Base-by-base conservation (phyloP, 495 filamentous ascomycete genomes). In the Apiosordaria backusii region DNA sequence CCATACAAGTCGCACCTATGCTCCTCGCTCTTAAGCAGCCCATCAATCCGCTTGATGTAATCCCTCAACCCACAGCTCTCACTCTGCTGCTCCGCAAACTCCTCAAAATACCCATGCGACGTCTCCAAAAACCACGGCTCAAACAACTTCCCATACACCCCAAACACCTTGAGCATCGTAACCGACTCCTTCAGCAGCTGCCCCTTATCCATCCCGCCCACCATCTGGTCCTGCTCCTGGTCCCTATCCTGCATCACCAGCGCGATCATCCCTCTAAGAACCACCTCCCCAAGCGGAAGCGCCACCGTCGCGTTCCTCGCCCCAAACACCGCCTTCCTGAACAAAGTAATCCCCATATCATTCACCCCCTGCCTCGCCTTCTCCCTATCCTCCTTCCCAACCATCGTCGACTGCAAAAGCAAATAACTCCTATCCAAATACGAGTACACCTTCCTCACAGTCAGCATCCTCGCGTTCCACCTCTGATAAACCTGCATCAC, bases 401-500 rank as follows among this genome's bases (percentile, higher is more conserved):
- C 62, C 58, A 45, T 60, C 2, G 40, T 50, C 7, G 57, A 59
- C 21, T 40, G 27, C 19, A 59, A n/a, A 24, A 97, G 80, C 22
- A 99, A 84, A 74, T 91, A 97, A 4, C 92, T 91, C 65, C 95
- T 87, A 72, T 99, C 94, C 63, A 99, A 82, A 68, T 93, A 97
- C 72, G 90, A 93, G 80, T 97, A 98, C 29, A 97, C 89, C 66
- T 87, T 92, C 63, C 92, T 85, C 61, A 99, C 82, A 21, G 85
- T 59, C 84, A 91, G 88, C 77, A 95, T 75, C 77, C 92, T 91
- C 64, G 81, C 76, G 68, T 87, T 88, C 95, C 95, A 99, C 62
- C 82, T 81, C 40, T 80, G 81, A 95, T 94, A 99, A 53, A 86
- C 81, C 27, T 81, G 81, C 58, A 91, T 78, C 24, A 94, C 87